Evolutionary conservation across 306 rosid genomes (phyloP).

Genomic region (Trichosanthes truncata): DNA sequence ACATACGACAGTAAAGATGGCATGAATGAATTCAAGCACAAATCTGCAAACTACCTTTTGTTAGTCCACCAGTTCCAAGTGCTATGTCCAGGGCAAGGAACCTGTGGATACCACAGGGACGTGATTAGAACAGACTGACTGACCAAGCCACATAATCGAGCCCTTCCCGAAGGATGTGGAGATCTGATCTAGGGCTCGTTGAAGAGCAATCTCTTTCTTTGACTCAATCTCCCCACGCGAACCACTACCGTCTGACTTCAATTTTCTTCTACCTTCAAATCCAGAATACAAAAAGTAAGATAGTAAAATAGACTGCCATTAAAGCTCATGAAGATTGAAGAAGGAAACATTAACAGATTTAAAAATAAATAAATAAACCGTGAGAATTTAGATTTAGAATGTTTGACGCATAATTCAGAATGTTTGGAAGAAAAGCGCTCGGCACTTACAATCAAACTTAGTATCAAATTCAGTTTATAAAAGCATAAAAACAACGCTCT

Average conservation of each 20-base stretch:
- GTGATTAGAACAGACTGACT: constrained; percentile 22
- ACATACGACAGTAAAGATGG: not conserved
- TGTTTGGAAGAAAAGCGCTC: not conserved
- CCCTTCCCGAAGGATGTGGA: constrained; percentile 77
- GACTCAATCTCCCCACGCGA: not conserved
- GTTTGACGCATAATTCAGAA: not conserved
- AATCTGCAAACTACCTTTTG: constrained; percentile 42
- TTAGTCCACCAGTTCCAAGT: constrained; percentile 77
- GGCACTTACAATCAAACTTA: not conserved
- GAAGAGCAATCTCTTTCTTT: not conserved
- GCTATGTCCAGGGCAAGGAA: constrained; percentile 65
- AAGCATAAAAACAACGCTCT: not conserved
- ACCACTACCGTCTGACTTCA: not conserved
- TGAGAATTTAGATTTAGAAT: not conserved
- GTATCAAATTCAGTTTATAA: not conserved
- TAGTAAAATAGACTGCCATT: not conserved
- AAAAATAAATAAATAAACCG: not conserved
- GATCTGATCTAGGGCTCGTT: constrained; percentile 32
- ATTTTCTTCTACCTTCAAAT: not conserved
- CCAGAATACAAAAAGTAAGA: not conserved
- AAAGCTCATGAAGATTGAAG: not conserved
- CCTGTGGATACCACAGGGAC: constrained; percentile 78
- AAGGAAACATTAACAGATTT: not conserved
- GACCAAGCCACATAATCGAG: constrained; percentile 94
- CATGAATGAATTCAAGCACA: not conserved